Conservation (phyloP, 1,284 basidiomycete species). For the Lentinus polychrous region DNA sequence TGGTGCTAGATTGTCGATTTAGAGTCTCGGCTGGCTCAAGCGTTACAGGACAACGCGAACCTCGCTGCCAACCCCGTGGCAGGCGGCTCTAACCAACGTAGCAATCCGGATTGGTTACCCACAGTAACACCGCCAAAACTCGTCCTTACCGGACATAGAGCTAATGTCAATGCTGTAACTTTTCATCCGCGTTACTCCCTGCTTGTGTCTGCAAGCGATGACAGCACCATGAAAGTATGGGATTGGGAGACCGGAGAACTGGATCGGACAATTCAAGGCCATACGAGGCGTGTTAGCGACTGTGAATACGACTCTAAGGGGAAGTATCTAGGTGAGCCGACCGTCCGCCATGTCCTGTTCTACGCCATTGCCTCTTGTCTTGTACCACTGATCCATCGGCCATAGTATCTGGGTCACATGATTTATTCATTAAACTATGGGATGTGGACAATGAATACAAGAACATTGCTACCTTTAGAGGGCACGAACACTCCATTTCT, state of each 20-base stretch:
- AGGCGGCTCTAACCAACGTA: constrained; percentile 32
- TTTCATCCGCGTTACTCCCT: constrained; percentile 72
- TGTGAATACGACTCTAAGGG: constrained; percentile 71
- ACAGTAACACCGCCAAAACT: constrained; percentile 50
- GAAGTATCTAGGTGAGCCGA: constrained; percentile 48
- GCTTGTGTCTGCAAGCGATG: constrained; percentile 64
- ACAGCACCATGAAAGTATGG: constrained; percentile 73
- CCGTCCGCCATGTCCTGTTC: constrained; percentile 7
- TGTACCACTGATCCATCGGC: background rate
- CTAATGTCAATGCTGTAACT: constrained; percentile 52
- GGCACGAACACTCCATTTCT: constrained; percentile 74
- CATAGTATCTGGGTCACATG: constrained; percentile 65
- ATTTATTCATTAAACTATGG: constrained; percentile 78
- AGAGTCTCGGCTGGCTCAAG: constrained; percentile 55
- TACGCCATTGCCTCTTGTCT: no score
- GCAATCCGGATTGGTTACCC: constrained; percentile 61
- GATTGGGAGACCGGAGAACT: constrained; percentile 82
- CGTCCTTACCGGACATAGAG: constrained; percentile 60
- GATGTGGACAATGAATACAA: constrained; percentile 69
- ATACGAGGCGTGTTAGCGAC: constrained; percentile 70
- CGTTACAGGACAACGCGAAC: constrained; percentile 55
- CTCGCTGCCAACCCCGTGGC: constrained; percentile 38
- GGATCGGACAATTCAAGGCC: constrained; percentile 72
- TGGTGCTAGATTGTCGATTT: constrained; percentile 62
- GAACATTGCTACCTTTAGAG: constrained; percentile 65